phyloP scores from a whole-genome alignment of 208 protist genomes.

The Naegleria lovaniensis region DNA sequence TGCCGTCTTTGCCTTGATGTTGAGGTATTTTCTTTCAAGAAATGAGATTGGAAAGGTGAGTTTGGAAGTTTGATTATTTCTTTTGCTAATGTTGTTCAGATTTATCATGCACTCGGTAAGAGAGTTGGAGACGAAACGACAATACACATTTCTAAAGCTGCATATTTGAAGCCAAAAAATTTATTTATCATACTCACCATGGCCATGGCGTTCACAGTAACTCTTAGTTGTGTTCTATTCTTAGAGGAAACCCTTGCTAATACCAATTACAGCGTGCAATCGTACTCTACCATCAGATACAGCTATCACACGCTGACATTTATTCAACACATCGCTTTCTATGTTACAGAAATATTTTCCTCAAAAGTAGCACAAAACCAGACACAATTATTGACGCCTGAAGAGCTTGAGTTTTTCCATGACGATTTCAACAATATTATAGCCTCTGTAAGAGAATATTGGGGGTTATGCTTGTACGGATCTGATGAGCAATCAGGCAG shows the following conservation, averaged over 20 bases:
- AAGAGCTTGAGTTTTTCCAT: not conserved
- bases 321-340: not conserved
- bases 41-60: not conserved
- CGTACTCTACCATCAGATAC: not conserved
- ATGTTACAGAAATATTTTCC: not conserved
- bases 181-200: not conserved
- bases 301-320: not conserved
- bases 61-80: not conserved
- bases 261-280: not conserved
- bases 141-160: not conserved
- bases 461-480: not conserved
- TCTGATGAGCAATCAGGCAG: not conserved
- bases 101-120: not conserved
- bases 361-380: not conserved
- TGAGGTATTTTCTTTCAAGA: too few species aligned
- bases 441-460: not conserved
- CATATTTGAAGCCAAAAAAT: not conserved
- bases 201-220: not conserved
- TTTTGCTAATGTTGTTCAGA: too few species aligned
- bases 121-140: not conserved
- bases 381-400: not conserved
- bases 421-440: not conserved
- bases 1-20: too few species aligned
- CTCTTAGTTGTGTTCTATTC: not conserved
- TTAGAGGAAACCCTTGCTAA: not conserved